These are phyloP conservation scores for Atkinsonella hypoxylon DNA, from an alignment of 2,329 filamentous ascomycete genomes.

Conservation along the genomic window DNA sequence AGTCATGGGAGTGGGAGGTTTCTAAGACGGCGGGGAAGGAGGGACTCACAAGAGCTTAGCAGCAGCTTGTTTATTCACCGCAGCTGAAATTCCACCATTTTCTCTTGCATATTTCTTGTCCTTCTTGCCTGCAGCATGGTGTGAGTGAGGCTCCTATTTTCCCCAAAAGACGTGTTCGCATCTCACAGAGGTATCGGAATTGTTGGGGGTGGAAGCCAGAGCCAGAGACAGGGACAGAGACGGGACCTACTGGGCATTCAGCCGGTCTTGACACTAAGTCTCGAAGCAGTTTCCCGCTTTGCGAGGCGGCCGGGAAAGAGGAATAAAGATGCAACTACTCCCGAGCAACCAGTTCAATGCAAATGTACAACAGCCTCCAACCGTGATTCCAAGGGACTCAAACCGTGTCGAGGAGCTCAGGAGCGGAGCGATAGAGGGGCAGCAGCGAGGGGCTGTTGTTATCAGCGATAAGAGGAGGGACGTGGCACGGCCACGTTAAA, in stretches of 20 bases:
- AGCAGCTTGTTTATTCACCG: constrained; percentile 40
- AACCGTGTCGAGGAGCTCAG: constrained; percentile 2
- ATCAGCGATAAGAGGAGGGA: constrained; percentile 1
- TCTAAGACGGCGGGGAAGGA: constrained; percentile 6
- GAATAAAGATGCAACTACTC: not conserved
- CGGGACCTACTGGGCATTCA: constrained; percentile 27
- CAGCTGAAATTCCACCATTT: constrained; percentile 37
- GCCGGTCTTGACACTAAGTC: constrained; percentile 16
- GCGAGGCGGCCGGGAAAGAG: constrained; percentile 10
- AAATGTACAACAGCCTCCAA: not conserved
- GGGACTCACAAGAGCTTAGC: constrained; percentile 38
- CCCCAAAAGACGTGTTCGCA: not conserved
- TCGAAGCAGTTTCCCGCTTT: constrained; percentile 22
- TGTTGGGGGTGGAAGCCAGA: constrained; percentile 4
- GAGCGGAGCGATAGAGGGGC: constrained; percentile 6
- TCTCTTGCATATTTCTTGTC: constrained; percentile 44
- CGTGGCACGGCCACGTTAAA: constrained; percentile 1
- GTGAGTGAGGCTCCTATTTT: not conserved
- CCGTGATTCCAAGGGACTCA: not conserved
- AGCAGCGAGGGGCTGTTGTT: constrained; percentile 5
- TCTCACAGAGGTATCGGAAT: not conserved
- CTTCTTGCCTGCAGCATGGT: constrained; percentile 26
- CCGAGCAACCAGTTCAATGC: not conserved
- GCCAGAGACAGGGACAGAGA: not conserved
- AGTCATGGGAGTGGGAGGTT: constrained; percentile 17